These are phyloP conservation scores for Mycena polygramma DNA, from an alignment of 768 basidiomycete genomes.

Conservation along the genomic window DNA sequence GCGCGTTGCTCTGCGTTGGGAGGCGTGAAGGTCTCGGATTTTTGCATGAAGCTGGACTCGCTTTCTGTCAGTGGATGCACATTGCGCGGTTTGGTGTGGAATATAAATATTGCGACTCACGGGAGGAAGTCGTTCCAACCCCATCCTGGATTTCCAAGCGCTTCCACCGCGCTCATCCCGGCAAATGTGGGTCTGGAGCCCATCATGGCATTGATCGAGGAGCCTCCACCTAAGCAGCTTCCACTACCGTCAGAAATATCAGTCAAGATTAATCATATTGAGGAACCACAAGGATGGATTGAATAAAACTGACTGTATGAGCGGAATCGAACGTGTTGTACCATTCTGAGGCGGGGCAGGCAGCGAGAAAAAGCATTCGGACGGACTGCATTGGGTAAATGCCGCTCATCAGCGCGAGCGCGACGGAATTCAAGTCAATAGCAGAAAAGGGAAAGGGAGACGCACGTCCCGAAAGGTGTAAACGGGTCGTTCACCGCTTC, in stretches of 20 bases:
- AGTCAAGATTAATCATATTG: background rate
- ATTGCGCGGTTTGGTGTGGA: background rate
- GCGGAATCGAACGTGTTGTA: conserved; percentile 2
- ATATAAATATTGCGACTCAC: conserved; percentile 6
- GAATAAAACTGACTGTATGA: conserved; percentile 22
- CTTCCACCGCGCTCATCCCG: conserved; percentile 35
- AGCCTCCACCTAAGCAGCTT: conserved; percentile 43
- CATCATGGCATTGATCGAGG: conserved; percentile 45
- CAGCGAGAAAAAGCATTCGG: conserved; percentile 6
- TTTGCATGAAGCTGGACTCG: conserved; percentile 33
- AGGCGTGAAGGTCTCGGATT: conserved; percentile 38
- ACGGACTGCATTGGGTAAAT: background rate
- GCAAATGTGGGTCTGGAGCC: conserved; percentile 42
- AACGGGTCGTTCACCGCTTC: conserved; percentile 32
- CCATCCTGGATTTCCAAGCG: conserved; percentile 43
- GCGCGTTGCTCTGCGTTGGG: conserved; percentile 31
- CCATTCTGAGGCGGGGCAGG: conserved; percentile 32
- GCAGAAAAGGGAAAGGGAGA: background rate
- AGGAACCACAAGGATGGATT: no score
- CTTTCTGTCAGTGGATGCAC: no score
- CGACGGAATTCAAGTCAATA: background rate
- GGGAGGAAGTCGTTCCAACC: conserved; percentile 48
- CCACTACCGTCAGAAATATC: conserved; percentile 14
- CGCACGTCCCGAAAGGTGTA: conserved; percentile 26
- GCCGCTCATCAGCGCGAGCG: no score